Percentiles rank a stretch among this genome's conserved stretches.
Conservation (phyloP, 345 rosid genomes). For the Clarkia xantiana region DNA sequence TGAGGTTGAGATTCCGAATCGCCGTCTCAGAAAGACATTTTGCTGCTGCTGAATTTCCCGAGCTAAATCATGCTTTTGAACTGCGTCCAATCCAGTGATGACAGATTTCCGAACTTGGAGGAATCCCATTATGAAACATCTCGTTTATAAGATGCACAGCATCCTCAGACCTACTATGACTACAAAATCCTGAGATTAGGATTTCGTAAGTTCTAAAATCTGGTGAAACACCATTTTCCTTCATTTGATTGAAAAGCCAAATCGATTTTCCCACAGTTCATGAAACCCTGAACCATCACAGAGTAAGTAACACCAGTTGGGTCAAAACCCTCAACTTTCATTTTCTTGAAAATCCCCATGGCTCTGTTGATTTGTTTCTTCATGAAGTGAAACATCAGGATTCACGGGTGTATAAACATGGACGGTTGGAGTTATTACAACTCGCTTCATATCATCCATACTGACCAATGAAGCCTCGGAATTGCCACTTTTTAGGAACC, state of each 20-base stretch:
- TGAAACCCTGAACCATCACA: slow-evolving; percentile 51
- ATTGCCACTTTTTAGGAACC: slow-evolving; percentile 34
- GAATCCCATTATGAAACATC: slow-evolving; percentile 41
- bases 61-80: slow-evolving; percentile 59
- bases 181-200: slow-evolving; percentile 51
- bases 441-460: slow-evolving; percentile 50
- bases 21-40: no score
- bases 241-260: slow-evolving; percentile 29
- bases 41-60: slow-evolving; percentile 2
- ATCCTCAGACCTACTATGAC: slow-evolving; percentile 45
- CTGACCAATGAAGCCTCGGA: slow-evolving; percentile 45
- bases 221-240: slow-evolving; percentile 41
- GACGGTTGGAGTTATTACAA: slow-evolving; percentile 37
- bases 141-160: slow-evolving; percentile 45
- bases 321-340: slow-evolving; percentile 38
- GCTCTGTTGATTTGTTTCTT: slow-evolving; percentile 44
- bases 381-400: slow-evolving; percentile 50
- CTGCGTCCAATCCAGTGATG: slow-evolving; percentile 53
- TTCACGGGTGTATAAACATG: slow-evolving; percentile 73
- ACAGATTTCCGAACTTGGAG: slow-evolving; percentile 59
- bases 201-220: slow-evolving; percentile 61
- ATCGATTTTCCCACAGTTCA: slow-evolving; percentile 33
- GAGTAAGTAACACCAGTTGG: slow-evolving; percentile 60
- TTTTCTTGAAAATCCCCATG: slow-evolving; percentile 26
- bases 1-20: neutral